These are phyloP conservation scores for Aspergillus brasiliensis DNA, from an alignment of 2,329 filamentous ascomycete genomes.

Conservation along the genomic window DNA sequence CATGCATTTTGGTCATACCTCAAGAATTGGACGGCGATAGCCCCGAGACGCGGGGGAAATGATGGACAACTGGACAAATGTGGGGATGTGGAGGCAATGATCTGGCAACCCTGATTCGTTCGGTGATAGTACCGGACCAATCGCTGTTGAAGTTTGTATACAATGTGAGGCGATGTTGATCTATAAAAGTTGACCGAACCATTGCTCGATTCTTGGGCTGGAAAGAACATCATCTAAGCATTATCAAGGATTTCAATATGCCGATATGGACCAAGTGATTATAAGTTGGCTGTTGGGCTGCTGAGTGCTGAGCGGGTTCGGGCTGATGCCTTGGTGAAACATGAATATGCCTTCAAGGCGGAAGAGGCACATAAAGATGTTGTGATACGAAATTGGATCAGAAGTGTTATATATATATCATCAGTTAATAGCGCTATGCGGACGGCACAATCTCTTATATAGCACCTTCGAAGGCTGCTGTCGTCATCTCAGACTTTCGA, in stretches of 20 bases:
- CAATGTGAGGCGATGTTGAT: no score
- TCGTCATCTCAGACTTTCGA: no score
- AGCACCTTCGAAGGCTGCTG: neutral
- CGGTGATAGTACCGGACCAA: neutral
- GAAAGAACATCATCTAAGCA: neutral
- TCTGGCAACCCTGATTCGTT: neutral
- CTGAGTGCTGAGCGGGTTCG: conserved; percentile 62
- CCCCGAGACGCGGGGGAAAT: neutral
- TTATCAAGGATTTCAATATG: neutral
- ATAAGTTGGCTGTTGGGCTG: conserved; percentile 74
- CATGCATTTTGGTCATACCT: neutral
- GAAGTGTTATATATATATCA: conserved; percentile 42
- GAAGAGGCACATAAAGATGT: conserved; percentile 83
- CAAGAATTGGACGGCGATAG: neutral
- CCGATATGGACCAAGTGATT: conserved; percentile 65
- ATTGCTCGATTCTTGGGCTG: neutral
- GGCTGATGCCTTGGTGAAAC: conserved; percentile 73
- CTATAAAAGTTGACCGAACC: neutral
- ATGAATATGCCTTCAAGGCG: conserved; percentile 75
- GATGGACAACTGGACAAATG: neutral
- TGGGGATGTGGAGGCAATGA: neutral
- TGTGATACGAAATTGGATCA: conserved; percentile 66
- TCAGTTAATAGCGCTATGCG: neutral
- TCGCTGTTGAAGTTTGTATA: neutral
- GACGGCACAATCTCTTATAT: neutral